These are phyloP conservation scores for Schizosaccharomyces pombe DNA, from an alignment of 805 yeast species.

Conservation along the genomic window DNA sequence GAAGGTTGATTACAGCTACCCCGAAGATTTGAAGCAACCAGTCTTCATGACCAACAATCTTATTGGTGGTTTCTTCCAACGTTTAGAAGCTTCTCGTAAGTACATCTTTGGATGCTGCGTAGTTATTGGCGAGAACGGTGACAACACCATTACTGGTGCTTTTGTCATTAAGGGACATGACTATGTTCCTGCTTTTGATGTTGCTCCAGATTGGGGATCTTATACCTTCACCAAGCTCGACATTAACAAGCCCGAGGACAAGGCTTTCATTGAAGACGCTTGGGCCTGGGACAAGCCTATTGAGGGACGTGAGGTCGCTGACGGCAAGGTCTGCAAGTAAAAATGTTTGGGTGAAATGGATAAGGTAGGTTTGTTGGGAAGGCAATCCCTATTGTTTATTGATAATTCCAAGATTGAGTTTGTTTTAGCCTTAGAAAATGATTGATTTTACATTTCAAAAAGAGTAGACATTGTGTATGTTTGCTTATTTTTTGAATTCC, in stretches of 20 bases:
- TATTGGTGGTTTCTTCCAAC: conserved; percentile 93
- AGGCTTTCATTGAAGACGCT: conserved; percentile 63
- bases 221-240: conserved; percentile 67
- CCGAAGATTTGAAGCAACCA: conserved; percentile 74
- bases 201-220: conserved; percentile 98
- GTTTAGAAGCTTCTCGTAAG: conserved; percentile 77
- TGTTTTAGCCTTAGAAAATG: too few species aligned
- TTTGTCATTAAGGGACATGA: conserved; percentile 92
- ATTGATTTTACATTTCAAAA: too few species aligned
- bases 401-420: too few species aligned
- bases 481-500: too few species aligned
- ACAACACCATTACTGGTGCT: conserved; percentile 91
- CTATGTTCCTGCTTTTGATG: conserved; percentile 71
- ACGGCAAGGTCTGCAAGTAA: conserved; percentile 92
- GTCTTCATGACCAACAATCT: conserved; percentile 97
- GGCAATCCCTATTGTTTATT: too few species aligned
- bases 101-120: conserved; percentile 82
- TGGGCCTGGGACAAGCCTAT: conserved; percentile 98
- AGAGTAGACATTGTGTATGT: too few species aligned
- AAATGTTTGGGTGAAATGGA: background rate
- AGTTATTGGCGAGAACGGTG: conserved; percentile 95
- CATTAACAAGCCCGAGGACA: conserved; percentile 49
- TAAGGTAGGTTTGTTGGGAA: too few species aligned
- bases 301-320: conserved; percentile 62
- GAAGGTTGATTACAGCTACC: conserved; percentile 91